Conservation (phyloP, 108 stramenopile genomes). For the Cyclotella distinguenda region DNA sequence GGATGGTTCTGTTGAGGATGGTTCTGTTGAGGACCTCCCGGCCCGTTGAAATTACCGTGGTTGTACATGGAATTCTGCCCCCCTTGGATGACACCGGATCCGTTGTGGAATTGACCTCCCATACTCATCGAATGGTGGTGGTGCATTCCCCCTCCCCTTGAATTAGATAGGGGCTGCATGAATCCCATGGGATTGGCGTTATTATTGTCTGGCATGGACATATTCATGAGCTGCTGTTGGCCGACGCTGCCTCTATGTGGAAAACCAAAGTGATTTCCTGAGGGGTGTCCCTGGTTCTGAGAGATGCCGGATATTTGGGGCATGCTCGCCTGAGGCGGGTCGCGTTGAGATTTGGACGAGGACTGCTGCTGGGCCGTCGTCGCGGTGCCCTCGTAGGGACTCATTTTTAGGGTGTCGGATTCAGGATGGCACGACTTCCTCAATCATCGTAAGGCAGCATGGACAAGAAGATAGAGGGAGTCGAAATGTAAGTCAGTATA, state of each 20-base stretch:
- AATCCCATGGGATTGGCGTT: constrained; percentile 7
- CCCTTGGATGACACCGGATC: background rate
- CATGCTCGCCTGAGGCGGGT: constrained; percentile 34
- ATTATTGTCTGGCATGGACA: constrained; percentile 22
- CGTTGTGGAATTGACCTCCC: constrained; percentile 21
- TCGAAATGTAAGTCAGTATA: background rate
- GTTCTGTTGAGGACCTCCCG: background rate
- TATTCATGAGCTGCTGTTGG: constrained; percentile 15
- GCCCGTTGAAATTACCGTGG: constrained; percentile 5
- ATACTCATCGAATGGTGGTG: constrained; percentile 22
- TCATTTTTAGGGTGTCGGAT: constrained; percentile 27
- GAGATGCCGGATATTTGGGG: constrained; percentile 55
- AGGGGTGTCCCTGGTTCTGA: constrained; percentile 22
- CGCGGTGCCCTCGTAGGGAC: constrained; percentile 58
- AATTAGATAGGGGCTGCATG: constrained; percentile 11
- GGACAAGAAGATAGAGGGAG: no score
- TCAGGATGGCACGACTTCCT: background rate
- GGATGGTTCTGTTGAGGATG: background rate
- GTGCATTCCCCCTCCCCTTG: constrained; percentile 28
- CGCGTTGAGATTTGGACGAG: constrained; percentile 12
- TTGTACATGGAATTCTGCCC: constrained; percentile 29
- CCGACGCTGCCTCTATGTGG: constrained; percentile 40
- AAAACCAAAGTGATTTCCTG: constrained; percentile 7
- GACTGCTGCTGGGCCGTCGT: constrained; percentile 52
- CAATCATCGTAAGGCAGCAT: no score